Evolutionary conservation across 169 alveolate species (phyloP).

Genomic region (Eimeria acervulina): DNA sequence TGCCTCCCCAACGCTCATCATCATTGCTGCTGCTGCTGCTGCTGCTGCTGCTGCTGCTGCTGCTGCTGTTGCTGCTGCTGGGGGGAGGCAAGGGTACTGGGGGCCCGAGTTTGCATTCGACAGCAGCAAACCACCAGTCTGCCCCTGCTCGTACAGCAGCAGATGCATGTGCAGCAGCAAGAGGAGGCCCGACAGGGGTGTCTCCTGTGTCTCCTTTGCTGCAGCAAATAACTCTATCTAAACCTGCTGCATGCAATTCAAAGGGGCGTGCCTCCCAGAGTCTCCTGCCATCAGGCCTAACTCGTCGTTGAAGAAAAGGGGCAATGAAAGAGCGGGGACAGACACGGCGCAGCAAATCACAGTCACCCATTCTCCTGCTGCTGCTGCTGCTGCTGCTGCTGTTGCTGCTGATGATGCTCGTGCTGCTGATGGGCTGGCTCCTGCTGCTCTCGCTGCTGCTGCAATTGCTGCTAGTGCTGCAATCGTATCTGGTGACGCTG

Average conservation of each 20-base stretch:
- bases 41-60: too few species aligned
- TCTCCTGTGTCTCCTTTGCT: background rate
- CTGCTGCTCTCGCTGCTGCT: background rate
- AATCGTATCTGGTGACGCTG: background rate
- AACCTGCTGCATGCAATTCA: background rate
- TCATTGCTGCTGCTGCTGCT: background rate
- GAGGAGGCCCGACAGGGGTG: background rate
- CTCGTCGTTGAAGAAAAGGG: background rate
- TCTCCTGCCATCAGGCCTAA: conserved; percentile 15
- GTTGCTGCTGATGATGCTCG: background rate
- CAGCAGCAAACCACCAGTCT: conserved; percentile 22
- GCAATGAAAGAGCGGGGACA: background rate
- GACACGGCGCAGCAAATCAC: background rate
- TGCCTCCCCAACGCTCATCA: background rate
- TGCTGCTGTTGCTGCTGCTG: too few species aligned
- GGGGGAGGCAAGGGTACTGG: background rate
- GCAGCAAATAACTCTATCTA: background rate
- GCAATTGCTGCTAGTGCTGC: conserved; percentile 2
- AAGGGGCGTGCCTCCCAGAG: background rate
- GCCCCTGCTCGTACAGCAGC: background rate
- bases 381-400: conserved; percentile 15
- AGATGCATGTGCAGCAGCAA: background rate
- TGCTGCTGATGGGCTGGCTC: background rate
- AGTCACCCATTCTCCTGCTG: background rate
- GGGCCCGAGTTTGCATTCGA: background rate